Percentiles rank a stretch among this genome's conserved stretches.
Evolutionary conservation across 2,329 filamentous ascomycete species (phyloP).

Genomic region (Exophiala xenobiotica): DNA sequence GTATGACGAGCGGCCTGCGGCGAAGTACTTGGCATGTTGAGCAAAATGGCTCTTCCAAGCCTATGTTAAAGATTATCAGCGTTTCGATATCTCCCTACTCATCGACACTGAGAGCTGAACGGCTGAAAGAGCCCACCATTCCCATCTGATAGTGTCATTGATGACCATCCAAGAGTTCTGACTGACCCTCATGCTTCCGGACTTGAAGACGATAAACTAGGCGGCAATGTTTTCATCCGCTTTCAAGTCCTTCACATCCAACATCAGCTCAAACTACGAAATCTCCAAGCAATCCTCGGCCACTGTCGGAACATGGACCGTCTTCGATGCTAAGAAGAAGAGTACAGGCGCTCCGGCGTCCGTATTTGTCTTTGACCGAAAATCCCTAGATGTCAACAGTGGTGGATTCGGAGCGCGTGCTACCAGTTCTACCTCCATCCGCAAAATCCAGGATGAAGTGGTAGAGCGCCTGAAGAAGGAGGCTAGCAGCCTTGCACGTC

Average conservation of each 20-base stretch:
- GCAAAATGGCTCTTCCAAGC: background rate
- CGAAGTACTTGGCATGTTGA: no score
- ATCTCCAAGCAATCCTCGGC: conserved; percentile 74
- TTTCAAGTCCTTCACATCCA: conserved; percentile 89
- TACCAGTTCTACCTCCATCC: conserved; percentile 64
- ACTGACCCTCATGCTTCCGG: background rate
- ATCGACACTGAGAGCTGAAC: no score
- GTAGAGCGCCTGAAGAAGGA: conserved; percentile 89
- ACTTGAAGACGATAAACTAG: background rate
- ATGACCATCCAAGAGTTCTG: no score
- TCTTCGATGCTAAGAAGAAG: conserved; percentile 97
- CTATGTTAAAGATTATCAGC: no score
- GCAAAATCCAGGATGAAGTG: conserved; percentile 82
- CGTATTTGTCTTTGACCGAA: conserved; percentile 92
- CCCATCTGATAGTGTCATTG: no score
- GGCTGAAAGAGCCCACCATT: no score
- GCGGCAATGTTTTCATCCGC: conserved; percentile 81
- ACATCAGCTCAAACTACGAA: conserved; percentile 89
- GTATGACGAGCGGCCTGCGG: background rate
- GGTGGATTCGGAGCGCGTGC: conserved; percentile 61
- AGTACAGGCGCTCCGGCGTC: conserved; percentile 85
- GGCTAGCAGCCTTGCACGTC: conserved; percentile 79
- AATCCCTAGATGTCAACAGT: conserved; percentile 68
- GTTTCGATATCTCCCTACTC: no score
- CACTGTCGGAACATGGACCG: conserved; percentile 89